Conservation (phyloP, 306 rosid genomes). For the Vigna trinervia region DNA sequence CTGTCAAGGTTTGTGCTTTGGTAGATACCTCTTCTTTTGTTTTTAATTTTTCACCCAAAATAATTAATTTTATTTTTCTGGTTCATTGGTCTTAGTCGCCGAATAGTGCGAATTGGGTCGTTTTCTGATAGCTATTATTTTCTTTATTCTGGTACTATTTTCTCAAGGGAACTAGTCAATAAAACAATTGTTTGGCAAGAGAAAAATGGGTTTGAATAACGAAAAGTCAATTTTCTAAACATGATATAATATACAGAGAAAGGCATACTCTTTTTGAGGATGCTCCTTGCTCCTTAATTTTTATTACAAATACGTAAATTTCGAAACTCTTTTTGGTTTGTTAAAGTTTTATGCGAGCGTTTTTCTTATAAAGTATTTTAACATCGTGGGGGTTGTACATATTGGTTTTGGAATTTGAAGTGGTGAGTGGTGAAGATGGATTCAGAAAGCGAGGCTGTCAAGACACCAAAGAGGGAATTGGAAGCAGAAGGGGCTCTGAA, state of each 20-base stretch:
- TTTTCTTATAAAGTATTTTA: not conserved
- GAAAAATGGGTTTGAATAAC: slow-evolving; percentile 46
- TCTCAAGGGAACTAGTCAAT: slow-evolving; percentile 23
- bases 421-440: slow-evolving; percentile 53
- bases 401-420: slow-evolving; percentile 37
- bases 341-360: not conserved
- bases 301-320: not conserved
- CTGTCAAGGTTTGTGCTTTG: slow-evolving; percentile 49
- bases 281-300: not conserved
- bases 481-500: slow-evolving; percentile 47
- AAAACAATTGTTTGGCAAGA: slow-evolving; percentile 48
- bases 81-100: slow-evolving; percentile 48
- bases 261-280: not conserved
- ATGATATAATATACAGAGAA: slow-evolving; percentile 25
- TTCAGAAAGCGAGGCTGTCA: slow-evolving; percentile 50
- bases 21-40: slow-evolving; percentile 7
- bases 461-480: slow-evolving; percentile 46
- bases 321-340: not conserved
- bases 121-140: slow-evolving; percentile 57
- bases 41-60: not conserved
- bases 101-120: slow-evolving; percentile 54
- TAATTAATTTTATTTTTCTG: slow-evolving; percentile 34
- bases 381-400: slow-evolving; percentile 2
- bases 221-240: slow-evolving; percentile 18
- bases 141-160: slow-evolving; percentile 30